Percentiles rank a stretch among this genome's conserved stretches.
These are phyloP conservation scores for Pythium brachiatum DNA, from an alignment of 352 stramenopile genomes.

Conservation along the genomic window DNA sequence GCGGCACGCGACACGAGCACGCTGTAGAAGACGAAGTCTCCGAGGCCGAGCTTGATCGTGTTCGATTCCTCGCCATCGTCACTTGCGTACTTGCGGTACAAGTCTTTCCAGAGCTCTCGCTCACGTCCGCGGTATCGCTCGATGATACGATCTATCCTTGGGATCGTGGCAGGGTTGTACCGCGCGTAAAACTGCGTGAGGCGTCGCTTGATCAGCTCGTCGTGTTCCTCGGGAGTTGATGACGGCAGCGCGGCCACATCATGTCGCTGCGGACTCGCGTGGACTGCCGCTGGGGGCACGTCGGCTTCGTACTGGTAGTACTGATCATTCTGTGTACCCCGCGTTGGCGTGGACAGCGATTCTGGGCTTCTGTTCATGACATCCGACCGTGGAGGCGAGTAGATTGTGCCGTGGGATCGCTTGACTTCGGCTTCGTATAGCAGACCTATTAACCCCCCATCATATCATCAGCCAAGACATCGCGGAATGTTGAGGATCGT, in stretches of 20 bases:
- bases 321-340: slow-evolving; percentile 5
- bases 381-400: slow-evolving; percentile 14
- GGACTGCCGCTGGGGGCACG: slow-evolving; percentile 21
- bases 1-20: slow-evolving; percentile 96
- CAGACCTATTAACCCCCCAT: slow-evolving; percentile 33
- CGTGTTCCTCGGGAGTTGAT: neutral
- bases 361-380: neutral
- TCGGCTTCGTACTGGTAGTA: slow-evolving; percentile 77
- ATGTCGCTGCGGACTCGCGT: neutral
- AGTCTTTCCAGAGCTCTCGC: slow-evolving; percentile 70
- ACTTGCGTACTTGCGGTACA: slow-evolving; percentile 70
- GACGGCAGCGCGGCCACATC: neutral
- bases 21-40: slow-evolving; percentile 99
- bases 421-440: slow-evolving; percentile 73
- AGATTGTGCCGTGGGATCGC: slow-evolving; percentile 29
- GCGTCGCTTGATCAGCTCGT: slow-evolving; percentile 39
- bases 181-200: slow-evolving; percentile 67
- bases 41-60: slow-evolving; percentile 94
- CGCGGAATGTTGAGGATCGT: neutral
- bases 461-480: no score
- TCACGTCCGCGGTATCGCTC: slow-evolving; percentile 73
- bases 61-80: slow-evolving; percentile 65
- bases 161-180: slow-evolving; percentile 61
- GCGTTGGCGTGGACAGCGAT: neutral
- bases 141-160: slow-evolving; percentile 70